These are phyloP conservation scores for Paracamarosporium sp. DNA, from an alignment of 2,329 filamentous ascomycete species.

Conservation along the genomic window DNA sequence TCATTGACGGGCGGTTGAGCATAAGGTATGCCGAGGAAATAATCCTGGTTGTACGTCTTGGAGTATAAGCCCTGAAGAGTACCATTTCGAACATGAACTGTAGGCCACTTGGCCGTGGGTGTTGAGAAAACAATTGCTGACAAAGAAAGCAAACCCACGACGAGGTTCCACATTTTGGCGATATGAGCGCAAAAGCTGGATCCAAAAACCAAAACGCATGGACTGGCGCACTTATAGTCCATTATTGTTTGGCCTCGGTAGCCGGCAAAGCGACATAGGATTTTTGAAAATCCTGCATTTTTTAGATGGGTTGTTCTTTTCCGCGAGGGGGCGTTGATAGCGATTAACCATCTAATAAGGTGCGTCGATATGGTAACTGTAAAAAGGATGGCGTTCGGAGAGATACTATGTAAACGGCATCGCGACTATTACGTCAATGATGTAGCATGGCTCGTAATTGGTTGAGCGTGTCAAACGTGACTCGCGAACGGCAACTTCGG, in stretches of 20 bases:
- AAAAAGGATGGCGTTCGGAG: not conserved
- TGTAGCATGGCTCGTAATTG: not conserved
- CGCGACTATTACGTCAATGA: not conserved
- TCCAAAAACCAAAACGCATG: not conserved
- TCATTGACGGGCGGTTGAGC: constrained; percentile 33
- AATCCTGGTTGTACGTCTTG: constrained; percentile 48
- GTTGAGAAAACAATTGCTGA: not conserved
- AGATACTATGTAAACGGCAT: not conserved
- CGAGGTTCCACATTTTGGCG: not conserved
- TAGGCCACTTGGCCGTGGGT: not conserved
- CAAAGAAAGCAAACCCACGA: not conserved
- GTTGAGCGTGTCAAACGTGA: not conserved
- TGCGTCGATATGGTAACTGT: not conserved
- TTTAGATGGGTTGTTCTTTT: not conserved
- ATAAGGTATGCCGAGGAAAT: constrained; percentile 58
- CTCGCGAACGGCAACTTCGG: constrained; percentile 1
- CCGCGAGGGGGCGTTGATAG: not conserved
- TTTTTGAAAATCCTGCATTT: not conserved
- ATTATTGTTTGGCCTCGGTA: not conserved
- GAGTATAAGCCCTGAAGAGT: constrained; percentile 45
- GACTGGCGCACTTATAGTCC: not conserved
- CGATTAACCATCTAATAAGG: not conserved
- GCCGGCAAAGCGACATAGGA: not conserved
- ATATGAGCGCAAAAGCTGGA: not conserved
- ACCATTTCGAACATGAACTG: constrained; percentile 39